These are phyloP conservation scores for Malassezia slooffiae DNA, from an alignment of 1,284 basidiomycete genomes.

Conservation along the genomic window DNA sequence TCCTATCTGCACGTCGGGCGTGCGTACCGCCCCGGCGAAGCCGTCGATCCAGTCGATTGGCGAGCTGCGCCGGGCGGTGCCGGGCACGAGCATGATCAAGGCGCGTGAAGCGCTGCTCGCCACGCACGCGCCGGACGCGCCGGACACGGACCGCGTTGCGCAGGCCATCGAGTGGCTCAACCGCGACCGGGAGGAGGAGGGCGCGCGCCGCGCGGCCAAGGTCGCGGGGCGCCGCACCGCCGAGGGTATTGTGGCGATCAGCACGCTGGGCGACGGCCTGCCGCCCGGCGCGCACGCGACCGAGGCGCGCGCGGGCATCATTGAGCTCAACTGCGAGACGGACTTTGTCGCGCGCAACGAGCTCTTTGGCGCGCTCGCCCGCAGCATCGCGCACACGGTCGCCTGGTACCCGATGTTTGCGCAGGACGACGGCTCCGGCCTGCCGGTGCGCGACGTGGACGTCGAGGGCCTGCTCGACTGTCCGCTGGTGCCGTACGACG, in stretches of 20 bases:
- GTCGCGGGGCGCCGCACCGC: constrained; percentile 61
- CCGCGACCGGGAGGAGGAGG: constrained; percentile 59
- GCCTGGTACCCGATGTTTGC: constrained; percentile 61
- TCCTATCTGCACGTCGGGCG: background rate
- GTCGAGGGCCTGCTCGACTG: constrained; percentile 38
- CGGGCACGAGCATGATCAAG: constrained; percentile 65
- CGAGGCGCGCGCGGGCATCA: constrained; percentile 60
- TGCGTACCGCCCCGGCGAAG: background rate
- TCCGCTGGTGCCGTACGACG: constrained; percentile 30
- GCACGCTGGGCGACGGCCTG: constrained; percentile 58
- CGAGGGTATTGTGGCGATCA: constrained; percentile 69
- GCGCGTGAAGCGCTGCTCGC: constrained; percentile 74
- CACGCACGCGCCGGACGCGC: constrained; percentile 40
- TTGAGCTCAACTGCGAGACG: constrained; percentile 92
- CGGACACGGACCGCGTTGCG: constrained; percentile 59
- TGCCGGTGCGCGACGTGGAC: constrained; percentile 16
- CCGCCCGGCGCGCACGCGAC: too few species aligned
- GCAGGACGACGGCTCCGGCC: background rate
- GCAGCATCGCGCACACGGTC: constrained; percentile 73
- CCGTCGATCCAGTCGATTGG: constrained; percentile 64
- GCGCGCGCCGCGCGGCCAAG: constrained; percentile 72
- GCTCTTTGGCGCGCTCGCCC: constrained; percentile 65
- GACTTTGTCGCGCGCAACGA: constrained; percentile 87
- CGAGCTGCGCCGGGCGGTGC: constrained; percentile 66
- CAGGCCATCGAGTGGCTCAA: constrained; percentile 70